phyloP scores from a whole-genome alignment of 371 early-diverging fungal species.

The Mortierella sp. region DNA sequence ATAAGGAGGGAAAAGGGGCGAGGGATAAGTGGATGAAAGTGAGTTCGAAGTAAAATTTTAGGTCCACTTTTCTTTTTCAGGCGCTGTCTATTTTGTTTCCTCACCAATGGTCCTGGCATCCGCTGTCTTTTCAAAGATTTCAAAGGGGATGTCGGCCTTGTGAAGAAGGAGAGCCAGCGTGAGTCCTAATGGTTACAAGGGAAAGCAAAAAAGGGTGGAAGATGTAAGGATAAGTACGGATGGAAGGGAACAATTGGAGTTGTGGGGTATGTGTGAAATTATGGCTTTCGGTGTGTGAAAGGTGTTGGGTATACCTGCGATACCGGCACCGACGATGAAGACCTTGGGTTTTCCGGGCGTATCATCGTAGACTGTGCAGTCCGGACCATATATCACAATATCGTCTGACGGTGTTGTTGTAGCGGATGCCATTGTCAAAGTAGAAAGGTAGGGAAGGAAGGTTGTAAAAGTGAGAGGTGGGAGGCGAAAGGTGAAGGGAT shows the following conservation, averaged over 20 bases:
- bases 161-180: neutral
- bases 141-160: neutral
- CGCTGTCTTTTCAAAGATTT: neutral
- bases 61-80: neutral
- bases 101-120: constrained; percentile 4
- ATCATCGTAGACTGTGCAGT: constrained; percentile 7
- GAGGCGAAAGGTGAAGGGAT: too few species aligned
- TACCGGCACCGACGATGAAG: constrained; percentile 1
- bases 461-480: too few species aligned
- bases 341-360: neutral
- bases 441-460: too few species aligned
- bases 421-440: neutral
- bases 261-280: neutral
- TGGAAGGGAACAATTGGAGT: neutral
- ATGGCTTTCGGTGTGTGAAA: neutral
- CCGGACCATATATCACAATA: neutral
- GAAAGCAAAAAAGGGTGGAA: neutral
- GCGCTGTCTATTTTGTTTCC: neutral
- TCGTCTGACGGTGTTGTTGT: neutral
- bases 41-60: neutral
- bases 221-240: neutral
- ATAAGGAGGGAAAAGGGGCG: neutral
- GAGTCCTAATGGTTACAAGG: neutral
- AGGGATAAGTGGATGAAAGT: neutral
- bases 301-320: neutral